phyloP scores from a whole-genome alignment of 768 basidiomycete species.

The Leucocoprinus leucothites region DNA sequence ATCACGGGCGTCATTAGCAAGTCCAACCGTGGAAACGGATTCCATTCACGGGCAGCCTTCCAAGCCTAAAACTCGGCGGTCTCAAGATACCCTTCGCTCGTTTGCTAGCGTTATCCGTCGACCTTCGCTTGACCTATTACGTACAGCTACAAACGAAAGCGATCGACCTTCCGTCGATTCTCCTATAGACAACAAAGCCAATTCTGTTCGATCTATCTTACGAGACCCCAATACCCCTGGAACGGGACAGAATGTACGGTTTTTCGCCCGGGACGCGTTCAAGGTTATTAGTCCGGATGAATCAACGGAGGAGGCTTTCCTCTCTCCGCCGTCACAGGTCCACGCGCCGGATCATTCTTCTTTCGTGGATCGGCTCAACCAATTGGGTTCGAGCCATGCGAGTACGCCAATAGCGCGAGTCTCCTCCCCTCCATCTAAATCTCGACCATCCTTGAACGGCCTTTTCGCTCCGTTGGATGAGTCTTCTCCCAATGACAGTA shows the following conservation, averaged over 20 bases:
- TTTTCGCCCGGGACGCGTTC: constrained; percentile 70
- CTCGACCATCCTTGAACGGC: constrained; percentile 44
- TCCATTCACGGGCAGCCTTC: constrained; percentile 24
- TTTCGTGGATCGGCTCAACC: constrained; percentile 30
- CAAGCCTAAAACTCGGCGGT: constrained; percentile 28
- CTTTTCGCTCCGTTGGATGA: constrained; percentile 44
- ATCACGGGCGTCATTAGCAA: constrained; percentile 10
- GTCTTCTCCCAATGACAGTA: constrained; percentile 18
- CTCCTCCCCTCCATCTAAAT: constrained; percentile 27
- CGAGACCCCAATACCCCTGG: constrained; percentile 70
- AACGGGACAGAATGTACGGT: constrained; percentile 76
- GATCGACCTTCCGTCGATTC: constrained; percentile 11
- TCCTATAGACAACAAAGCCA: constrained; percentile 30
- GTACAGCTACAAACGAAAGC: constrained; percentile 21
- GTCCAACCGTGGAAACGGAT: constrained; percentile 11
- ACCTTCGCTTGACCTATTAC: constrained; percentile 39
- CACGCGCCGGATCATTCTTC: constrained; percentile 19
- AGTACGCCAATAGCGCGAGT: constrained; percentile 29
- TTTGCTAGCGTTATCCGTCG: constrained; percentile 25
- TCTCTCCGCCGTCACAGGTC: constrained; percentile 26
- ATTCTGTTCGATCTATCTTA: constrained; percentile 69
- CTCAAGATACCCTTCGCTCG: constrained; percentile 23
- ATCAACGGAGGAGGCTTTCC: constrained; percentile 41
- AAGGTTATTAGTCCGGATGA: constrained; percentile 64
- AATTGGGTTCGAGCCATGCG: constrained; percentile 22